Evolutionary conservation across 768 basidiomycete species (phyloP).

Genomic region (Lactarius deliciosus): DNA sequence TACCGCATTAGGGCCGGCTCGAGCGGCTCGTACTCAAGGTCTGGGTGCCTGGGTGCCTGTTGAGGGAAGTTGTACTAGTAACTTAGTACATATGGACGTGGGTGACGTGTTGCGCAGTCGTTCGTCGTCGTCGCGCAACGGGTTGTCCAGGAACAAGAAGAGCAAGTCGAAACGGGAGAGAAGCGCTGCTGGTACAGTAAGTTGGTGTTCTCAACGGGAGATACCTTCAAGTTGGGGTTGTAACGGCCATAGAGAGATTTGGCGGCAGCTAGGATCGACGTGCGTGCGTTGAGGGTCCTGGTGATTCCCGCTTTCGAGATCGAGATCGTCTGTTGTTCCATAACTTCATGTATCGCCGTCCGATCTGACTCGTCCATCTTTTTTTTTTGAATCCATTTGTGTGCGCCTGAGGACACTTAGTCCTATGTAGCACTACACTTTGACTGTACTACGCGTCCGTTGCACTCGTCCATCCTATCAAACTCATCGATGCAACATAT

Average conservation of each 20-base stretch:
- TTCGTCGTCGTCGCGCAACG: constrained; percentile 92
- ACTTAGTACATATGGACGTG: constrained; percentile 91
- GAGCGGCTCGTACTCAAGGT: constrained; percentile 78
- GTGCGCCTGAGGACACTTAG: no score
- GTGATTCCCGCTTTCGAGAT: constrained; percentile 99
- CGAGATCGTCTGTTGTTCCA: constrained; percentile 99
- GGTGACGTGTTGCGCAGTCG: constrained; percentile 96
- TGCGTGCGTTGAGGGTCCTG: constrained; percentile 95
- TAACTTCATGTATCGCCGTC: constrained; percentile 97
- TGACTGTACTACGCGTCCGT: no score
- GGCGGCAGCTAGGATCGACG: constrained; percentile 96
- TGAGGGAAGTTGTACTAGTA: no score
- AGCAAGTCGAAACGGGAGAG: constrained; percentile 95
- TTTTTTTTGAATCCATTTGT: no score
- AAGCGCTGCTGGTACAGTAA: constrained; percentile 93
- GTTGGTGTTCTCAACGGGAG: constrained; percentile 99
- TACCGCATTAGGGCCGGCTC: constrained; percentile 85
- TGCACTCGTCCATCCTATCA: constrained; percentile 99
- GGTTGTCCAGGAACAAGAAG: constrained; percentile 96
- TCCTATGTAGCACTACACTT: no score
- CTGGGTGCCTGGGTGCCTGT: no score
- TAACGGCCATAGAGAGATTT: constrained; percentile 98
- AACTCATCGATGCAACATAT: constrained; percentile 99
- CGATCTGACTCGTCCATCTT: constrained; percentile 98
- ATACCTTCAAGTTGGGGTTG: constrained; percentile 97